Evolutionary conservation across 2,329 filamentous ascomycete species (phyloP).

Genomic region (Fusarium poae): DNA sequence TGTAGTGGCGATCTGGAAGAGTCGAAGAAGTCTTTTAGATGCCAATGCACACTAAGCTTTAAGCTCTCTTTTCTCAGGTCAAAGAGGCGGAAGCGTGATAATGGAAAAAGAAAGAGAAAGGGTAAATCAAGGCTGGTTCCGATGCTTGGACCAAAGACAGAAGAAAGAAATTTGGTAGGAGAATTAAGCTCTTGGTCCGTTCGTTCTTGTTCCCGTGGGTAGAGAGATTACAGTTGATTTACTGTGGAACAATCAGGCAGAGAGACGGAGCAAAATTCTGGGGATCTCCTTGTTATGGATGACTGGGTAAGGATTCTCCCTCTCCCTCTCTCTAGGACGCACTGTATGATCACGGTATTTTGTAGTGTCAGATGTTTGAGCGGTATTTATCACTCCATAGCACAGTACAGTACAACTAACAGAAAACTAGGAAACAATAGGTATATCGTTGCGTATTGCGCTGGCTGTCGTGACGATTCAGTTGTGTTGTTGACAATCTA

Average conservation of each 20-base stretch:
- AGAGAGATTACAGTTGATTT: slow-evolving; percentile 18
- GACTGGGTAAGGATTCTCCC: background rate
- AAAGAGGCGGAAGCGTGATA: background rate
- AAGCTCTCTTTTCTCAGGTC: background rate
- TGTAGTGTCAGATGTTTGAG: background rate
- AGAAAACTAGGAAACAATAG: background rate
- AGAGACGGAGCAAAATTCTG: slow-evolving; percentile 19
- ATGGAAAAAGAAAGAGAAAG: background rate
- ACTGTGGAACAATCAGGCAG: slow-evolving; percentile 12
- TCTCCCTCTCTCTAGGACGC: slow-evolving; percentile 10
- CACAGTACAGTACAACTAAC: background rate
- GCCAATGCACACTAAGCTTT: background rate
- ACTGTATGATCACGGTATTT: slow-evolving; percentile 23
- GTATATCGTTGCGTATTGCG: background rate
- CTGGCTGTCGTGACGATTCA: background rate
- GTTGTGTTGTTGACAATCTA: background rate
- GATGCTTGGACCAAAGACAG: background rate
- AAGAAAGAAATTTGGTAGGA: slow-evolving; percentile 4
- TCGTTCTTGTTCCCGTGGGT: slow-evolving; percentile 9
- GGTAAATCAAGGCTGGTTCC: background rate
- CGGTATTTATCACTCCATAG: background rate
- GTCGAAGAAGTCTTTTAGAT: slow-evolving; percentile 24
- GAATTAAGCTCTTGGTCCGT: slow-evolving; percentile 32
- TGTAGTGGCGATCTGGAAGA: slow-evolving; percentile 37
- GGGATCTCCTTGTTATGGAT: slow-evolving; percentile 8